phyloP scores from a whole-genome alignment of 371 early-diverging fungal genomes.

The Chytridiales sp. region DNA sequence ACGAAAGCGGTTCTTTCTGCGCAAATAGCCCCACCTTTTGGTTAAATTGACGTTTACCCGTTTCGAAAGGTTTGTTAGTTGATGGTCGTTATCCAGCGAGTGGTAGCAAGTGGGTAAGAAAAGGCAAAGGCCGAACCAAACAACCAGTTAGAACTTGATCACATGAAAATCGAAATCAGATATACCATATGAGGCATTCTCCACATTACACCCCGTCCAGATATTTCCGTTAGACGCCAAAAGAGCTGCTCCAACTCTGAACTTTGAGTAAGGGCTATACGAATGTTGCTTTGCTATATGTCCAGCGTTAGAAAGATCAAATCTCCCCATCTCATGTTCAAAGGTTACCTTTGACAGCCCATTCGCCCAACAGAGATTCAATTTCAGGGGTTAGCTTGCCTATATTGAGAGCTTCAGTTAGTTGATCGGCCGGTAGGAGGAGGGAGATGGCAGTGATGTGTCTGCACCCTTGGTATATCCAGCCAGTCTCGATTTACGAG shows the following conservation, averaged over 20 bases:
- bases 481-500: no score
- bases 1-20: conserved; percentile 82
- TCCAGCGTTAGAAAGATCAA: not conserved
- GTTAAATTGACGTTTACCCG: conserved; percentile 16
- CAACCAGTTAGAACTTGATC: not conserved
- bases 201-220: conserved; percentile 73
- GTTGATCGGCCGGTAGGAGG: no score
- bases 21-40: conserved; percentile 58
- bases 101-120: not conserved
- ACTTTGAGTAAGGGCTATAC: conserved; percentile 83
- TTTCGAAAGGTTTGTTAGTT: not conserved
- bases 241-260: conserved; percentile 79
- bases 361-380: conserved; percentile 11
- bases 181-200: conserved; percentile 71
- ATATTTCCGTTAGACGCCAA: conserved; percentile 62
- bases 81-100: not conserved
- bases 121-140: not conserved
- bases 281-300: conserved; percentile 38
- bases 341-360: conserved; percentile 18
- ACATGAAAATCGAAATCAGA: not conserved
- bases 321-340: not conserved
- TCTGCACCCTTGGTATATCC: no score
- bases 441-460: no score
- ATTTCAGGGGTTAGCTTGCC: conserved; percentile 13
- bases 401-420: no score